These are phyloP conservation scores for Cucurbita ficifolia DNA, from an alignment of 306 rosid genomes.

Conservation along the genomic window DNA sequence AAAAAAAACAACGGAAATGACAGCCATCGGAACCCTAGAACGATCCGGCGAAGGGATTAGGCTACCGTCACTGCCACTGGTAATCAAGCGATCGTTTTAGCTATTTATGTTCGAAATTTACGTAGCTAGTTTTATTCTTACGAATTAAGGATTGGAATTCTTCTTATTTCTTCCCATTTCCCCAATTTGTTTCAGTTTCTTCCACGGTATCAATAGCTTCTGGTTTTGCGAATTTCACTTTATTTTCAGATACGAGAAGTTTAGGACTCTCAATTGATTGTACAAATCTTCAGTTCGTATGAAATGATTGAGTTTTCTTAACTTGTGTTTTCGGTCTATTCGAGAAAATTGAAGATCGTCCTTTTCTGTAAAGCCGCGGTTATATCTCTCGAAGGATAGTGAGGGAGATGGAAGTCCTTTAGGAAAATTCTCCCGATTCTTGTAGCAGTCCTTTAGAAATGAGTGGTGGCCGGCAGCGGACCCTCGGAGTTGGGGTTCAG, in stretches of 20 bases:
- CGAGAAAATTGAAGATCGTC: not conserved
- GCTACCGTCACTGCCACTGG: not conserved
- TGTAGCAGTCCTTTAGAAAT: slow-evolving; percentile 24
- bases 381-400: not conserved
- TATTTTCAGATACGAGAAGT: not conserved
- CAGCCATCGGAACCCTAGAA: slow-evolving; percentile 4
- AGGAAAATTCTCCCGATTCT: not conserved
- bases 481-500: slow-evolving; percentile 58
- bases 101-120: not conserved
- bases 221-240: not conserved
- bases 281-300: not conserved
- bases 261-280: not conserved
- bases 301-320: not conserved
- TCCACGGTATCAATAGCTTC: not conserved
- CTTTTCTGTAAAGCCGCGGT: not conserved
- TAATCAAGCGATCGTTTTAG: not conserved
- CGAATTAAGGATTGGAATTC: not conserved
- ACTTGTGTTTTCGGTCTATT: not conserved
- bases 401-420: not conserved
- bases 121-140: not conserved
- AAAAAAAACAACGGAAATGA: not conserved
- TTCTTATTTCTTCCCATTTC: not conserved
- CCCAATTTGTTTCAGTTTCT: not conserved
- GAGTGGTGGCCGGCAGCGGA: slow-evolving; percentile 56
- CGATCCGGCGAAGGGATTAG: not conserved